Evolutionary conservation across 257 asterid genomes (phyloP).

Genomic region (Scutellaria minor): DNA sequence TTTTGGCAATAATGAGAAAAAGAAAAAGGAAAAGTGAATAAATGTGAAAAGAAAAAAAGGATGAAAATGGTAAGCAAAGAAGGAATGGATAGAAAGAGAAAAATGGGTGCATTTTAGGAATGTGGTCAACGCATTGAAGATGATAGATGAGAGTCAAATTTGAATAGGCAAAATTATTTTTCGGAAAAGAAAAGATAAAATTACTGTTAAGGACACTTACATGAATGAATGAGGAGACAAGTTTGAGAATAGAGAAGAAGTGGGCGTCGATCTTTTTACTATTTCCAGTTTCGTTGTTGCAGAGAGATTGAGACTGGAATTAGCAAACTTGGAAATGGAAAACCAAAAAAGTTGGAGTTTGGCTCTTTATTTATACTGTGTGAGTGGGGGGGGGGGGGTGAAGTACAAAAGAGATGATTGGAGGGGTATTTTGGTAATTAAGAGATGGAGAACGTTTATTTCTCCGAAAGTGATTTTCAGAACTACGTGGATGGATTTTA

Average conservation of each 20-base stretch:
- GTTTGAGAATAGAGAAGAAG: neutral
- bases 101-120: conserved; percentile 15
- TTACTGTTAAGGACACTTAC: conserved; percentile 37
- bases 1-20: neutral
- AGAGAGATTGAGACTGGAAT: conserved; percentile 14
- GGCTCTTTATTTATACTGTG: conserved; percentile 30
- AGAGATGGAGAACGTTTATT: too few species aligned
- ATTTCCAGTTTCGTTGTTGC: conserved; percentile 17
- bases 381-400: neutral
- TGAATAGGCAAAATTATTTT: neutral
- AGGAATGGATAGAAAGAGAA: neutral
- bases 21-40: neutral
- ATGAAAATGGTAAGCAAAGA: neutral
- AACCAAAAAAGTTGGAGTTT: conserved; percentile 33
- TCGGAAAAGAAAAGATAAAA: neutral
- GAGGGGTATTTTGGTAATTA: too few species aligned
- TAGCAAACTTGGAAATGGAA: conserved; percentile 25
- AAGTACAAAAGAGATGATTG: neutral
- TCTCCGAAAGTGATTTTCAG: too few species aligned
- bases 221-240: conserved; percentile 33
- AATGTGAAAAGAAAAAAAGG: conserved; percentile 17
- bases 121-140: conserved; percentile 44
- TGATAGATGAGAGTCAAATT: conserved; percentile 1
- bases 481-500: neutral
- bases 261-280: conserved; percentile 16